Conservation (phyloP, 139 green algal species). For the Pseudopediastrum boryanum region DNA sequence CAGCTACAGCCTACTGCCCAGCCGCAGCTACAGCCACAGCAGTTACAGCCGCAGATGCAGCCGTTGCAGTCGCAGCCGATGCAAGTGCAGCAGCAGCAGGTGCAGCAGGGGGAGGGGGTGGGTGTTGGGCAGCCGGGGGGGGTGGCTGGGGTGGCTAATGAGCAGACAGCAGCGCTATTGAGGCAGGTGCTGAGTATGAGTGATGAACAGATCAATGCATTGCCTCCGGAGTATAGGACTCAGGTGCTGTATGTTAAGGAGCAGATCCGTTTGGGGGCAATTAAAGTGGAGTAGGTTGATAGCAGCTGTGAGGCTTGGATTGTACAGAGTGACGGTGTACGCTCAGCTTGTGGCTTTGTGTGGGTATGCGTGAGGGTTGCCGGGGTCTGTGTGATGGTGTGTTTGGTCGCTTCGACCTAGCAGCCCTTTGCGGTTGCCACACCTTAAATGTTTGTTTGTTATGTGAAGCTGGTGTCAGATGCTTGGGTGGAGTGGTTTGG, state of each 20-base stretch:
- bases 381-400: too few relatives aligned
- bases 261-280: constrained; percentile 51
- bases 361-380: too few relatives aligned
- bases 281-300: constrained; percentile 28
- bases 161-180: constrained; percentile 62
- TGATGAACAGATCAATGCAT: constrained; percentile 81
- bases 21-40: constrained; percentile 38
- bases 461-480: too few relatives aligned
- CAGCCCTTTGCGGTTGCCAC: too few relatives aligned
- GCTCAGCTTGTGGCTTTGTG: too few relatives aligned
- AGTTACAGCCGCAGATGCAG: constrained; percentile 41
- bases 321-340: too few relatives aligned
- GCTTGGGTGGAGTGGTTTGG: too few relatives aligned
- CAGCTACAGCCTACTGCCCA: constrained; percentile 21
- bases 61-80: constrained; percentile 14
- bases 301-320: too few relatives aligned
- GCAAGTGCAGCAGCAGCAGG: constrained; percentile 36
- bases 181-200: constrained; percentile 89
- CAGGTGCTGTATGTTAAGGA: constrained; percentile 88
- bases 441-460: too few relatives aligned
- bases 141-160: constrained; percentile 2
- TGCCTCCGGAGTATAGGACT: constrained; percentile 82
- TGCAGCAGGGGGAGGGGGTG: constrained; percentile 16
- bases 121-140: constrained; percentile 27
- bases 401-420: too few relatives aligned